Conservation (phyloP, 352 stramenopile species). For the Globisporangium orthogonon region DNA sequence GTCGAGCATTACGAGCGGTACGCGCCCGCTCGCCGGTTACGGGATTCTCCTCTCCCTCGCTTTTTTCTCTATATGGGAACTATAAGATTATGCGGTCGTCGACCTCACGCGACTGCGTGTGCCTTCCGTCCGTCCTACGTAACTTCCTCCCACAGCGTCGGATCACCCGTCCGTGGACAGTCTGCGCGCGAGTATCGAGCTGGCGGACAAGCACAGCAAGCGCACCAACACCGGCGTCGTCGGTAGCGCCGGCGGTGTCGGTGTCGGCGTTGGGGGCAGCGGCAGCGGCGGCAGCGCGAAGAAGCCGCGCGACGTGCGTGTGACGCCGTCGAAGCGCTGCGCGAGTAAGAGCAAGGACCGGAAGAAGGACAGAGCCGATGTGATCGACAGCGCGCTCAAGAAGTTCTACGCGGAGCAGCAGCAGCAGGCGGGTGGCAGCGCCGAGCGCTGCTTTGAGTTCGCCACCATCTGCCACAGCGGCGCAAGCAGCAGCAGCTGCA, state of each 20-base stretch:
- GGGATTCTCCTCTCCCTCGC: too few species aligned
- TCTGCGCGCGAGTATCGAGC: slow-evolving; percentile 14
- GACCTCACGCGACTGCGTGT: neutral
- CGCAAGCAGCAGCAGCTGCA: slow-evolving; percentile 5
- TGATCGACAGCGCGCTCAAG: slow-evolving; percentile 54
- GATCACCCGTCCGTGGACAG: slow-evolving; percentile 16
- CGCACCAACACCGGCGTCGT: slow-evolving; percentile 8
- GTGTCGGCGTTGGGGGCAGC: too few species aligned
- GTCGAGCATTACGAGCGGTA: slow-evolving; percentile 24
- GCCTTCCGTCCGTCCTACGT: neutral
- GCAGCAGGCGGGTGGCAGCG: slow-evolving; percentile 5
- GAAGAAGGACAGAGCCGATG: slow-evolving; percentile 51
- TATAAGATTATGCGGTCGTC: neutral
- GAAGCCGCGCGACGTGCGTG: slow-evolving; percentile 17
- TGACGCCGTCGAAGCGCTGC: slow-evolving; percentile 44
- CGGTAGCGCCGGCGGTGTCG: too few species aligned
- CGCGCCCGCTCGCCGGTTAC: slow-evolving; percentile 1
- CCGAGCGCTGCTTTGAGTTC: slow-evolving; percentile 38
- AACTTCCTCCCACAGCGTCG: neutral
- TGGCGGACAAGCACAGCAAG: slow-evolving; percentile 15
- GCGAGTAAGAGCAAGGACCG: slow-evolving; percentile 39
- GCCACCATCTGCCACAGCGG: slow-evolving; percentile 31
- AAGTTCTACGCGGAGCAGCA: slow-evolving; percentile 29
- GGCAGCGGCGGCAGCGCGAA: slow-evolving; percentile 10
- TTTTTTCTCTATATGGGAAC: too few species aligned